Percentiles rank a stretch among this genome's conserved stretches.
Evolutionary conservation across 192 early-diverging fungal species (phyloP).

Genomic region (Podila epigama): DNA sequence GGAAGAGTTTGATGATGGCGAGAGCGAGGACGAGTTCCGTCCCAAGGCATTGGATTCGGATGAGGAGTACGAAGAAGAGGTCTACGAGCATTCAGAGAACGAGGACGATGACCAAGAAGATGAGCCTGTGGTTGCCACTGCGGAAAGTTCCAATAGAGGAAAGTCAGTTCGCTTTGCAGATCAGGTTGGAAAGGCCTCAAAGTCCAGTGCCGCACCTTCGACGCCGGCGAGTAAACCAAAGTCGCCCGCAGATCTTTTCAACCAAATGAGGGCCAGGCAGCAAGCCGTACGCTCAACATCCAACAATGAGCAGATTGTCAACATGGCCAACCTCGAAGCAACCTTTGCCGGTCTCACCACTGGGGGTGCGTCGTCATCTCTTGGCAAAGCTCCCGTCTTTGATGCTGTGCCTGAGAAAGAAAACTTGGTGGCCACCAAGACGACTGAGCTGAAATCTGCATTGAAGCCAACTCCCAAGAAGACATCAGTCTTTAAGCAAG

Average conservation of each 20-base stretch:
- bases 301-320: constrained; percentile 17
- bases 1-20: constrained; percentile 39
- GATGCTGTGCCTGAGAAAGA: constrained; percentile 12
- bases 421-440: too few species aligned
- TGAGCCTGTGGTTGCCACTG: neutral
- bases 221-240: constrained; percentile 22
- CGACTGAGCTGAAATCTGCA: constrained; percentile 24
- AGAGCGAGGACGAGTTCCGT: constrained; percentile 49
- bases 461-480: constrained; percentile 32
- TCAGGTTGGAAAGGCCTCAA: constrained; percentile 19
- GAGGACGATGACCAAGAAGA: constrained; percentile 52
- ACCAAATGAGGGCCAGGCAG: constrained; percentile 27
- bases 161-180: constrained; percentile 46
- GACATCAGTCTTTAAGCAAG: constrained; percentile 25
- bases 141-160: neutral
- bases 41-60: constrained; percentile 51
- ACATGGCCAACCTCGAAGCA: constrained; percentile 28
- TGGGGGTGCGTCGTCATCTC: neutral
- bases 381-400: constrained; percentile 8
- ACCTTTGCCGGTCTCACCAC: constrained; percentile 19
- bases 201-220: neutral
- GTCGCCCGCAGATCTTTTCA: constrained; percentile 41
- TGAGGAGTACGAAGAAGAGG: constrained; percentile 50
- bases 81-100: constrained; percentile 52
- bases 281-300: constrained; percentile 11